Conservation (phyloP, 2,329 filamentous ascomycete genomes). For the Coniella vitis region DNA sequence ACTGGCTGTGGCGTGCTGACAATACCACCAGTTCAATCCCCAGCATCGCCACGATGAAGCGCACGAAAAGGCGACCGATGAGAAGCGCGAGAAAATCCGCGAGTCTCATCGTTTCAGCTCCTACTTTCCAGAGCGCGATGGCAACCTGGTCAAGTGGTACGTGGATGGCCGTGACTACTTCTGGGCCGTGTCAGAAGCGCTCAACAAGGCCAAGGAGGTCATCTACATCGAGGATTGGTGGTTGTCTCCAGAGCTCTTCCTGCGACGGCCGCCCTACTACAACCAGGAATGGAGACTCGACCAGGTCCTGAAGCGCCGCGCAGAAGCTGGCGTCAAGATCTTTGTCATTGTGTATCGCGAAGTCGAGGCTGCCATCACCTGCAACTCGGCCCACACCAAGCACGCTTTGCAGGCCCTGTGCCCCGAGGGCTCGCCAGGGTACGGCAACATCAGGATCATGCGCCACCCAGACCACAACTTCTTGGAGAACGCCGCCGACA, state of each 20-base stretch:
- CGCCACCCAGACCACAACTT: conserved; percentile 94
- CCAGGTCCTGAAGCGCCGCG: conserved; percentile 76
- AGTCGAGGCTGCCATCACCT: conserved; percentile 72
- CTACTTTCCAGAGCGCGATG: conserved; percentile 79
- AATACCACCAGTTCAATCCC: conserved; percentile 56
- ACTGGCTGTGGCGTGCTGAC: background rate
- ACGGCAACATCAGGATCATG: conserved; percentile 84
- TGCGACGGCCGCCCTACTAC: conserved; percentile 74
- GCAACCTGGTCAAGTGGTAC: conserved; percentile 93
- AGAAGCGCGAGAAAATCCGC: conserved; percentile 65
- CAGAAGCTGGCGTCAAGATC: conserved; percentile 90
- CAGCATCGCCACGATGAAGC: conserved; percentile 92
- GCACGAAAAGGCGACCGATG: conserved; percentile 78
- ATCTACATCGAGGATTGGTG: conserved; percentile 99
- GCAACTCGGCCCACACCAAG: conserved; percentile 91
- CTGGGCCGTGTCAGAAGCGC: conserved; percentile 81
- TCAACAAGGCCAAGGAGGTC: conserved; percentile 84
- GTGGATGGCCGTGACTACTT: conserved; percentile 94
- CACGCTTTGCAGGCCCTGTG: conserved; percentile 74
- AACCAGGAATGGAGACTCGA: conserved; percentile 86
- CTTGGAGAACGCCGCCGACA: conserved; percentile 86
- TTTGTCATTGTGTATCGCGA: conserved; percentile 92
- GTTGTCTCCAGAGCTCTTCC: conserved; percentile 81
- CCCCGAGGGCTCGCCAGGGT: conserved; percentile 70
- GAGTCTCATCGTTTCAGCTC: conserved; percentile 79